phyloP scores from a whole-genome alignment of 2,329 filamentous ascomycete species.

The Myriosclerotinia curreyana region DNA sequence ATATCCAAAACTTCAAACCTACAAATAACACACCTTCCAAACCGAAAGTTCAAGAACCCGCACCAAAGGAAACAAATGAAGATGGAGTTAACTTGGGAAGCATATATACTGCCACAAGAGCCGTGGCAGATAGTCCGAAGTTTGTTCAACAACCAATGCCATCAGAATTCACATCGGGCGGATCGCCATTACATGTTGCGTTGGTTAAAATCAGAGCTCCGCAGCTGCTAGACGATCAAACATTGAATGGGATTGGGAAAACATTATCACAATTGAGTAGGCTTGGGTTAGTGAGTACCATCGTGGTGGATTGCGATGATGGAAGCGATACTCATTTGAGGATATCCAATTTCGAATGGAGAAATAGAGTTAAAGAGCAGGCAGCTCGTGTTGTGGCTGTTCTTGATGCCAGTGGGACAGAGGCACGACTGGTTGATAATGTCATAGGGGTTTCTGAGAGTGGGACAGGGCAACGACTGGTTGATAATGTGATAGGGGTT shows the following conservation, averaged over 20 bases:
- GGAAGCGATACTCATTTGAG: slow-evolving; percentile 31
- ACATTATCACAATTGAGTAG: slow-evolving; percentile 81
- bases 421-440: slow-evolving; percentile 64
- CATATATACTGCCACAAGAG: slow-evolving; percentile 54
- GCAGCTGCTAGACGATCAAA: slow-evolving; percentile 65
- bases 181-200: slow-evolving; percentile 65
- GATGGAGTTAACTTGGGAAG: slow-evolving; percentile 58
- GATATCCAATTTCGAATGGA: slow-evolving; percentile 38
- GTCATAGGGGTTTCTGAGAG: slow-evolving; percentile 41
- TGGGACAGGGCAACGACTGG: too few relatives aligned
- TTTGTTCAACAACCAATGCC: slow-evolving; percentile 52
- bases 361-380: slow-evolving; percentile 56
- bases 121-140: slow-evolving; percentile 57
- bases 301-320: slow-evolving; percentile 72
- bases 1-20: slow-evolving; percentile 78
- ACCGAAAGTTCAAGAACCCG: slow-evolving; percentile 3
- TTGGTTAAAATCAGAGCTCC: slow-evolving; percentile 79
- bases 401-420: slow-evolving; percentile 66
- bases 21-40: slow-evolving; percentile 35
- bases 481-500: slow-evolving; percentile 48
- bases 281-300: slow-evolving; percentile 75
- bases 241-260: slow-evolving; percentile 71
- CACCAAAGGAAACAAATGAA: slow-evolving; percentile 36
- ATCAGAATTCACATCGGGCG: slow-evolving; percentile 25
- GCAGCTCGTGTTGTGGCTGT: slow-evolving; percentile 71